Evolutionary conservation across 108 stramenopile genomes (phyloP), one percentile per base, ranked within the genome.

Genomic region (Cyclotella atomus): DNA sequence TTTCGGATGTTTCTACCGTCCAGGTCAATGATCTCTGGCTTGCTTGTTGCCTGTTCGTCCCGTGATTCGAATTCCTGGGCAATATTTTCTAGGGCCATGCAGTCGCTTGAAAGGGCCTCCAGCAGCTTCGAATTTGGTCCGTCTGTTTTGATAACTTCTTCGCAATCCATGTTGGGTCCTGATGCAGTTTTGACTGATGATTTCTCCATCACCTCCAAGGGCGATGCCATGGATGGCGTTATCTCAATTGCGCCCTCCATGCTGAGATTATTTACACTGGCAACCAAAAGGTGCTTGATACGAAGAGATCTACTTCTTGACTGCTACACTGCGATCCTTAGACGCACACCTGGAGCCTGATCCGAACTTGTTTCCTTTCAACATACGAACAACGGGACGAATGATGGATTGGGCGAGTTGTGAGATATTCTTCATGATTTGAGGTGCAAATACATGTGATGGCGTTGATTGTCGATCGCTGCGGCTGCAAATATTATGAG

Each of bases 291-390:
- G n/a, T n/a, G n/a, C n/a, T n/a, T n/a, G n/a, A n/a, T n/a, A n/a
- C n/a, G n/a, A n/a, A 45, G 3, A 8, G 1, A 49, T 36, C 21
- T 29, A 65, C 64, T 65, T 65, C 30, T 28, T 23, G 20, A 46
- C 44, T 7, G 28, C 45, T 14, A 64, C 45, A 46, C 7, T 19
- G 19, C 3, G 44, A 64, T 64, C 62, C 16, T 10, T 46, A 10
- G 62, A 46, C 1, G 8, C 46, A 19, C 23, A 25, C 62, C 28
- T 64, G 3, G 44, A 19, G 19, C n/a, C 38, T 3, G 36, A 35
- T 8, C n/a, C 59, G 23, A 38, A 34, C 20, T 38, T 61, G 59
- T 61, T 61, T 38, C 55, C 55, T 27, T 30, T 56, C 3, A 56
- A 8, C 24, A 30, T 12, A 12, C 55, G 24, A 8, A 56, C 30